A percentile compares a stretch with the other conserved stretches of the same genome.
These are phyloP conservation scores for Trichoderma semiorbis DNA, from an alignment of 2,329 filamentous ascomycete species.

Conservation along the genomic window DNA sequence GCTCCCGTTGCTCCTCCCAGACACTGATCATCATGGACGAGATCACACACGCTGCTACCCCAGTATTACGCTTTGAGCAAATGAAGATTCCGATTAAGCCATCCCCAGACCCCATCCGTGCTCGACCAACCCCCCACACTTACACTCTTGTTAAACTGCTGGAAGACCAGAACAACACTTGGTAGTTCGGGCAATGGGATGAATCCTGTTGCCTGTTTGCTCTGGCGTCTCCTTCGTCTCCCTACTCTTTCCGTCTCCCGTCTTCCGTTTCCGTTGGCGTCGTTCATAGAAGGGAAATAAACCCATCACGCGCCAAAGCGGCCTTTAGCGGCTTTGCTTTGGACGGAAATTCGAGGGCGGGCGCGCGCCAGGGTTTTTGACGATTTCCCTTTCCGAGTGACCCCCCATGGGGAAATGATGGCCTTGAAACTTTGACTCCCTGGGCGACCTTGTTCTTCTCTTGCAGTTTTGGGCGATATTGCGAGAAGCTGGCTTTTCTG, in stretches of 20 bases:
- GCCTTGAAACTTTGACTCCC: not conserved
- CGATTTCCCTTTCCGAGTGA: not conserved
- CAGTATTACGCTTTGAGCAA: not conserved
- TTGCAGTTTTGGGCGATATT: not conserved
- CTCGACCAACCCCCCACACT: not conserved
- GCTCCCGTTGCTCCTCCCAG: not conserved
- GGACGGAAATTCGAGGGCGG: not conserved
- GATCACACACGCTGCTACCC: not conserved
- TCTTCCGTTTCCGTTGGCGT: not conserved
- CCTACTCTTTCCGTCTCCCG: not conserved
- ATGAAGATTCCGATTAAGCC: not conserved
- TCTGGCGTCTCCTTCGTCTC: not conserved
- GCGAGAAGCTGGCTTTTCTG: not conserved
- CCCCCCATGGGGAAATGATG: constrained; percentile 9
- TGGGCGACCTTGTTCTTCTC: not conserved
- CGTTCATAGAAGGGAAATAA: not conserved
- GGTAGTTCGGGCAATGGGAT: not conserved
- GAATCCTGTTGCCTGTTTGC: not conserved
- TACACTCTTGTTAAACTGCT: not conserved
- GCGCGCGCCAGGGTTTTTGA: not conserved
- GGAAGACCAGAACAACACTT: not conserved
- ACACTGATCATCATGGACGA: not conserved
- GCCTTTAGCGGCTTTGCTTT: not conserved
- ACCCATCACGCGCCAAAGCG: not conserved
- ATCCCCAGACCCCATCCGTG: not conserved